Evolutionary conservation across 768 basidiomycete species (phyloP), one percentile per base, ranked within the genome.

Genomic region (Russula olivacea): DNA sequence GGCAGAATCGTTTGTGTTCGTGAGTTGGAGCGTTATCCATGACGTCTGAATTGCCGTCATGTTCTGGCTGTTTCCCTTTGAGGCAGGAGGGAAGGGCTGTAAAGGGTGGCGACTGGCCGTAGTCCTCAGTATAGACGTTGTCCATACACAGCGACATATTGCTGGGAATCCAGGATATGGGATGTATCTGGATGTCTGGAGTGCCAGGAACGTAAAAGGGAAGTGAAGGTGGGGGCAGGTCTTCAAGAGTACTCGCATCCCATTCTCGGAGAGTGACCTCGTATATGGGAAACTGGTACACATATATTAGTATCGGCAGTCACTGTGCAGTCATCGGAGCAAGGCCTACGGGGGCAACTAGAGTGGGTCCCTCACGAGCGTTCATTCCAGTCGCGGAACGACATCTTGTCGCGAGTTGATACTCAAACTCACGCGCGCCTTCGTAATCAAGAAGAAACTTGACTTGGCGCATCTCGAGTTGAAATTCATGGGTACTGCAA

Each of bases 391-490:
- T 47, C 4, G 63, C 47, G 47, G 32, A 59, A 21, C 11, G 56
- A 36, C 34, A 14, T 23, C 25, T 14, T 49, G 36, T 58, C 21
- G 64, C 64, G 17, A 57, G 53, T 25, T 38, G 45, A 50, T 60
- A 66, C 45, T 68, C 67, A 51, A 34, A 30, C 40, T 59, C 67
- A n/a, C 76, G 72, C 0, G 78, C 75, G 30, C 71, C 75, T 58
- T 72, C 61, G 60, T 74, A 78, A 70, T 85, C 77, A 38, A 87
- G 76, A 64, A 80, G 77, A 70, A 77, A 83, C 69, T 78, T 79
- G 65, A 86, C 79, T 65, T 81, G 78, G 58, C 83, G 76, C 76
- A 83, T 81, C 66, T 87, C 86, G 62, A 77, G 48, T 23, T 69
- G 72, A 41, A 86, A 74, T 21, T 83, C 80, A 2, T 71, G 73